Evolutionary conservation across 768 basidiomycete genomes (phyloP), one percentile per base, ranked within the genome.

Genomic region (Termitomyces sp.): DNA sequence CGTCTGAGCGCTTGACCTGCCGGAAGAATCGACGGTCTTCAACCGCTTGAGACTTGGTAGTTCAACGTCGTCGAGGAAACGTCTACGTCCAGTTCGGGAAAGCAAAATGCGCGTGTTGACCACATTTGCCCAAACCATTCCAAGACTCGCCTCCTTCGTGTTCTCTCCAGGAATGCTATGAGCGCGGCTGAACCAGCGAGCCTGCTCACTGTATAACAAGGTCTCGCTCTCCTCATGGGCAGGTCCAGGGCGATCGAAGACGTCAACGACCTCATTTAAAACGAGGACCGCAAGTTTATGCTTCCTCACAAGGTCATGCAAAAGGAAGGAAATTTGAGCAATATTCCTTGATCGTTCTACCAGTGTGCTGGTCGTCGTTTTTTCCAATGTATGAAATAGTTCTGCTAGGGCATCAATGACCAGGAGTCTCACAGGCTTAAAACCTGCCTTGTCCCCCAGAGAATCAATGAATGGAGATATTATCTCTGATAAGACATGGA

Each of bases 51-150:
- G 10, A 16, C 23, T 35, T 18, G 35, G 35, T 28, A 20, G 36
- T 47, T 72, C 74, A 28, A 59, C 62, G 43, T 76, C 76, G 56
- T 77, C 72, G 30, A 89, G 68, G 59, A 85, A 77, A 49, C 84
- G 79, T 58, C 88, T 79, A 60, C 92, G 77, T 10, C 82, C 82
- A 0, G 94, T 95, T 33, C 92, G 82, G 47, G 81, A 83, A 54
- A 97, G 80, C 79, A 96, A 87, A 49, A 98, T 81, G 26, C 96
- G 83, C 4, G 80, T 81, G 64, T 96, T 95, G 58, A 98, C 79
- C 66, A 93, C 89, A 71, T 96, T 98, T 16, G 95, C 90, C 96
- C 96, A 98, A 9, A 86, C 87, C 53, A 97, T 84, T 3, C 95
- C 95, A 2, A 98, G 75, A 41, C 82, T 84, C 0, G 91, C 93